Percentiles rank a stretch among this genome's conserved stretches.
Conservation (phyloP, 2,329 filamentous ascomycete species). For the Hypocrella siamensis region DNA sequence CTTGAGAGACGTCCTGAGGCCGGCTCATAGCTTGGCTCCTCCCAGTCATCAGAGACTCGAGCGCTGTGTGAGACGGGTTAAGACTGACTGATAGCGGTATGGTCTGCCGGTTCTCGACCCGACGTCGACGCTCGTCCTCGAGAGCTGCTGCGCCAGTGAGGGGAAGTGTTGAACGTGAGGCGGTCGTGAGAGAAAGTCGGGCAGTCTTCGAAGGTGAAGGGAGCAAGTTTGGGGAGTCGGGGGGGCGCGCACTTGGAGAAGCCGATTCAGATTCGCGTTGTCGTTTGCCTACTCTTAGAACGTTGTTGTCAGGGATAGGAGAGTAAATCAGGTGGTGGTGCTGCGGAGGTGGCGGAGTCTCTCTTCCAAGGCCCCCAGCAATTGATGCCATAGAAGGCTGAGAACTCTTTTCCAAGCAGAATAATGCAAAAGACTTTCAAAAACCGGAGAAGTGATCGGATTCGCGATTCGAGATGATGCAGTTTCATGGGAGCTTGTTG, state of each 20-base stretch:
- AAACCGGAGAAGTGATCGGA: constrained; percentile 1
- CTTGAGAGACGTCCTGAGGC: constrained; percentile 33
- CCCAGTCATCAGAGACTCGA: constrained; percentile 38
- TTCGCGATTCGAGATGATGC: constrained; percentile 3
- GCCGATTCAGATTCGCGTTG: constrained; percentile 30
- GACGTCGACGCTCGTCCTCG: constrained; percentile 34
- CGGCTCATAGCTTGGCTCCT: constrained; percentile 37
- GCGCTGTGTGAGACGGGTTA: constrained; percentile 35
- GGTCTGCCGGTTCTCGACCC: constrained; percentile 19
- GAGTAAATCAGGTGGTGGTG: constrained; percentile 18
- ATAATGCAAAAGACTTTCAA: constrained; percentile 2
- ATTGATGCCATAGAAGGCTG: constrained; percentile 34
- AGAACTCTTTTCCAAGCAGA: constrained; percentile 1
- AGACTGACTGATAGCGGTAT: constrained; percentile 31
- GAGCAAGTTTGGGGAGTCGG: constrained; percentile 18
- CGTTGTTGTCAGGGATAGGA: constrained; percentile 22
- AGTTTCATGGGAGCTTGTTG: constrained; percentile 19
- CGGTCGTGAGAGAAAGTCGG: constrained; percentile 27
- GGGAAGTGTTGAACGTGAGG: constrained; percentile 27
- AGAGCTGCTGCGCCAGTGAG: constrained; percentile 38
- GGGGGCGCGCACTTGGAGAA: constrained; percentile 16
- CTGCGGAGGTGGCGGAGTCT: constrained; percentile 26
- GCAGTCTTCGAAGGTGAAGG: constrained; percentile 39
- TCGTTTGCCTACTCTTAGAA: constrained; percentile 26
- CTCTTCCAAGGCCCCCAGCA: constrained; percentile 34